Percentiles rank a stretch among this genome's conserved stretches.
Evolutionary conservation across 495 filamentous ascomycete genomes (phyloP).

Genomic region (Lasiosphaeria hispida): DNA sequence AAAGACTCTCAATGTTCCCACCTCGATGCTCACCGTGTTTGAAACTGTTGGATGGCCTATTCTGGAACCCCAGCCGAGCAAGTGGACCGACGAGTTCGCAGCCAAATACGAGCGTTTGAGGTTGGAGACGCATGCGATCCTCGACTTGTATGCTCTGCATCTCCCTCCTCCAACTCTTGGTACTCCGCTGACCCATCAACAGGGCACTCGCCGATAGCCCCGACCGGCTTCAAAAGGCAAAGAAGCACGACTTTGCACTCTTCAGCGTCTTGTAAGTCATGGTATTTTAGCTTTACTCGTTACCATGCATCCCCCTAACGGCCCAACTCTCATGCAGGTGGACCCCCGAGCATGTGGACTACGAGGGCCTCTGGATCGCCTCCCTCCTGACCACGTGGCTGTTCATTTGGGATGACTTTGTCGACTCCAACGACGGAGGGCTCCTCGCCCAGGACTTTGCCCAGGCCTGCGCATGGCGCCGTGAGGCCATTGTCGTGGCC

Average conservation of each 20-base stretch:
- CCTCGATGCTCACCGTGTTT: background rate
- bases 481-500: background rate
- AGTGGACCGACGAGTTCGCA: background rate
- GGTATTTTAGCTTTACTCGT: too few species aligned
- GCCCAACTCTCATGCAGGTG: background rate
- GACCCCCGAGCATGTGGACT: background rate
- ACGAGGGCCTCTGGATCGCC: background rate
- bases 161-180: background rate
- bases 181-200: background rate
- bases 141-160: background rate
- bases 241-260: background rate
- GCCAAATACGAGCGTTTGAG: background rate
- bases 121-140: background rate
- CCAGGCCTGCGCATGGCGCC: background rate
- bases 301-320: too few species aligned
- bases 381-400: background rate
- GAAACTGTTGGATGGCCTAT: background rate
- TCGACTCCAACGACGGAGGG: background rate
- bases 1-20: background rate
- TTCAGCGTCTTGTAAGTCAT: slow-evolving; percentile 5
- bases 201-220: background rate
- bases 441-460: background rate
- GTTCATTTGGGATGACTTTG: slow-evolving; percentile 1
- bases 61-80: background rate
- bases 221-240: background rate